Base-by-base conservation (phyloP, 2,329 filamentous ascomycete species). In the Cladosporium sp. region DNA sequence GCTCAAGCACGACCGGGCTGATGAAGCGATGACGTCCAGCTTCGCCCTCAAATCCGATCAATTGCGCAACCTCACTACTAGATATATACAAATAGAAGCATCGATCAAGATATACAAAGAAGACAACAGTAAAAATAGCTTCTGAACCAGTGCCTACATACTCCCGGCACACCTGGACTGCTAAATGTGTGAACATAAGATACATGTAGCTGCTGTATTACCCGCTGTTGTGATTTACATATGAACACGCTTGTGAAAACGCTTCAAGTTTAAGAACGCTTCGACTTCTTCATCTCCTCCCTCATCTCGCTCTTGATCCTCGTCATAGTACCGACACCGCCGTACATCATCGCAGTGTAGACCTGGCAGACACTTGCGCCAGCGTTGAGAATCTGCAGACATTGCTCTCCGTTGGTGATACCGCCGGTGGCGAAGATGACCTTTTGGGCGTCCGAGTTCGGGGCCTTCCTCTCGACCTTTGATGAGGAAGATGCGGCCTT, bases 401-500 rank as follows among this genome's bases (percentile, higher is more conserved):
- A 96, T 79, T 98, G 90, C 68, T 90, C 85, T 5, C 95, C 95
- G 69, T 90, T 94, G 1, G 91, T 95, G 74, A 99, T 94, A 21
- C 95, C 95, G 0, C 95, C 95, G 0, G 92, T 95, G 0, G 94
- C 94, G 75, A 98, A 98, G 67, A 99, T 90, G 61, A 93, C 89
- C 79, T 97, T 97, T 57, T 84, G 84, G 66, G 81, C 68, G 28
- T 68, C 56, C 54, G 57, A 56, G 49, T 28, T 54, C 72, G 46
- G 74, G n/a, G 71, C 66, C 67, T 58, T 58, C 2, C 69, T 60
- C 34, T 69, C 68, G 18, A 70, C 43, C 65, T 51, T 61, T 11
- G 59, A 58, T 5, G 64, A 59, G 2, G 66, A 56, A n/a, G 65
- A 58, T 2, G 46, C 32, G 10, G 54, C 18, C 4, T 57, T 39